Base-by-base conservation (phyloP, 169 alveolate genomes). In the Neospora caninum region DNA sequence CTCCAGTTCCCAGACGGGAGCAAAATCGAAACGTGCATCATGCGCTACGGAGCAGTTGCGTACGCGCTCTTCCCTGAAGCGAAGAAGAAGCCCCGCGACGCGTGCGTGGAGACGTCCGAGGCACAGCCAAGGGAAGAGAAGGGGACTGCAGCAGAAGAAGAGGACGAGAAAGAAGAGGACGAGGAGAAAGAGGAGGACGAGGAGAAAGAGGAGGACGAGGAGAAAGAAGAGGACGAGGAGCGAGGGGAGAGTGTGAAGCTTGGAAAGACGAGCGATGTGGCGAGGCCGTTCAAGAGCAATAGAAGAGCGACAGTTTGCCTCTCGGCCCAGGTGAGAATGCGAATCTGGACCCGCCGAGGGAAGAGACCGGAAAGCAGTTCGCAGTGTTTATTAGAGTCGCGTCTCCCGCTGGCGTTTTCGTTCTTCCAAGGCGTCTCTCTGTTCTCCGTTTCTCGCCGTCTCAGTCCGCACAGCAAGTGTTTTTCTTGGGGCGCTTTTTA, bases 31-130 rank as follows among this genome's bases (percentile, higher is more conserved):
- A 67, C 92, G 0, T n/a, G 38, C 92, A 92, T 92, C 91, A 92
- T 92, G 94, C 92, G 94, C 42, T 78, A 92, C 70, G 94, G 94
- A 27, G 45, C 93, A 38, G 94, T 91, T 53, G 41, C 69, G 80
- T 45, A 41, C 45, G 43, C 73, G 25, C 45, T 41, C 80, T 91
- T 91, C 34, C 94, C 94, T 0, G 94, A 91, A 27, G 31, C n/a
- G 7, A 29, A 64, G 73, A 34, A 25, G 31, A 7, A 42, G 88
- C 7, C 1, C 34, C 58, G 31, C 53, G 58, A 22, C 34, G 58
- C 22, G 13, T 7, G 73, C 73, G 7, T 64, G 7, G 31, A 64
- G 73, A 29, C 25, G n/a, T n/a, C n/a, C n/a, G n/a, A n/a, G n/a
- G n/a, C n/a, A n/a, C n/a, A n/a, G n/a, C n/a, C n/a, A 22, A 64